These are phyloP conservation scores for Colletotrichum spinosum DNA, from an alignment of 2,329 filamentous ascomycete genomes.

Conservation along the genomic window DNA sequence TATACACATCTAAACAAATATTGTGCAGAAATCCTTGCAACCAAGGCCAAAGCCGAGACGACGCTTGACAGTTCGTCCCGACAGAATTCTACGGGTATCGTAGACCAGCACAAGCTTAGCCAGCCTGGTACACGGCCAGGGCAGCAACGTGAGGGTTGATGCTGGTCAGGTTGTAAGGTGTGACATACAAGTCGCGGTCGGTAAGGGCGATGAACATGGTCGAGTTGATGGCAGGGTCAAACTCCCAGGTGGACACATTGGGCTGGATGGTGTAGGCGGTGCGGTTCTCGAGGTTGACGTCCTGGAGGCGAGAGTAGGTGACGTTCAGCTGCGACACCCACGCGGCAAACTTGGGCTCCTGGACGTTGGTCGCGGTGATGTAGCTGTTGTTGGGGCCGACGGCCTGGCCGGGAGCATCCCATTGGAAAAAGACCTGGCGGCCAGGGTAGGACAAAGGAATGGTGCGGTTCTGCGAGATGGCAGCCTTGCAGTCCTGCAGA, in stretches of 20 bases:
- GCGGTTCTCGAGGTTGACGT: constrained; percentile 59
- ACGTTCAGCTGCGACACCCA: constrained; percentile 85
- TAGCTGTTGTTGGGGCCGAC: constrained; percentile 89
- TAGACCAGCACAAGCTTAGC: constrained; percentile 58
- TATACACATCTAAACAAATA: too few species aligned
- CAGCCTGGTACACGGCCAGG: constrained; percentile 81
- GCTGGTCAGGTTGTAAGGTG: constrained; percentile 80
- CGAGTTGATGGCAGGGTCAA: constrained; percentile 78
- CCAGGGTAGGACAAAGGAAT: constrained; percentile 81
- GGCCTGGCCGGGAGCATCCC: constrained; percentile 76
- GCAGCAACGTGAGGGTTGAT: constrained; percentile 83
- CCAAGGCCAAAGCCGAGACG: too few species aligned
- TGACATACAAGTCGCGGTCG: constrained; percentile 74
- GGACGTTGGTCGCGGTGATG: constrained; percentile 71
- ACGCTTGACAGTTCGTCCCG: too few species aligned
- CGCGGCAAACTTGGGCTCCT: constrained; percentile 72
- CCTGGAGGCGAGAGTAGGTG: constrained; percentile 74
- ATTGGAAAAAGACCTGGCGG: constrained; percentile 75
- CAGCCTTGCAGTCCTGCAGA: constrained; percentile 70
- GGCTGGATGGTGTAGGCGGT: constrained; percentile 80
- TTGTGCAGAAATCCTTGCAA: too few species aligned
- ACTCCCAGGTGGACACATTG: constrained; percentile 72
- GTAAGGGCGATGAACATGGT: constrained; percentile 86
- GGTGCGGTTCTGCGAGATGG: constrained; percentile 75
- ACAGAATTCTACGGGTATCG: too few species aligned